phyloP scores from a whole-genome alignment of 2,329 filamentous ascomycete genomes.

The Xylaria sp. region DNA sequence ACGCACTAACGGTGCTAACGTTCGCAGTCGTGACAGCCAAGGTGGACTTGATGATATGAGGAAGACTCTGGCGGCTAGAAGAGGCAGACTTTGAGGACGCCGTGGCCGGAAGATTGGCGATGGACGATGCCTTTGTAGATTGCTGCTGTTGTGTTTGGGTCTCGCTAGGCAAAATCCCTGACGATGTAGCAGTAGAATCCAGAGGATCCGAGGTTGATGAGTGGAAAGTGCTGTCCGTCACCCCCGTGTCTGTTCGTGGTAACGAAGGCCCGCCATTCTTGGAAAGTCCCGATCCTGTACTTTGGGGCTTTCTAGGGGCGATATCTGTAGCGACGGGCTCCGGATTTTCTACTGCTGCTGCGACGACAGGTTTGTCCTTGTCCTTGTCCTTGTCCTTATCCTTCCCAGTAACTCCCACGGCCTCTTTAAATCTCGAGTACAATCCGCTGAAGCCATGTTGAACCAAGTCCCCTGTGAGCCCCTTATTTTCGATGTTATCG shows the following conservation, averaged over 20 bases:
- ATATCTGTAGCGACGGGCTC: conserved; percentile 52
- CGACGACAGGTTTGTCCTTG: conserved; percentile 37
- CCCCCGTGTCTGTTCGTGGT: conserved; percentile 49
- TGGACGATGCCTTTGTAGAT: conserved; percentile 56
- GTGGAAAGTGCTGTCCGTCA: conserved; percentile 43
- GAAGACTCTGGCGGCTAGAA: conserved; percentile 42
- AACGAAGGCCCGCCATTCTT: conserved; percentile 50
- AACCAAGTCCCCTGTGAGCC: conserved; percentile 72
- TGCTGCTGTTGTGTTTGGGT: conserved; percentile 48
- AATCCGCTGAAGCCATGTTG: conserved; percentile 88
- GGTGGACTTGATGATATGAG: conserved; percentile 45
- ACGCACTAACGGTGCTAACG: conserved; percentile 55
- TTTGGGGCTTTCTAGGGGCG: conserved; percentile 50
- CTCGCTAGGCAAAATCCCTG: conserved; percentile 46
- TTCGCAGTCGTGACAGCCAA: conserved; percentile 56
- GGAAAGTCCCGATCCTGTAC: conserved; percentile 48
- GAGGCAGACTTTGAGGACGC: conserved; percentile 50
- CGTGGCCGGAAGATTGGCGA: conserved; percentile 49
- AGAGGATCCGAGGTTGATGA: conserved; percentile 43
- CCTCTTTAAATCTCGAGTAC: conserved; percentile 84
- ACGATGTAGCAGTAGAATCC: conserved; percentile 45
- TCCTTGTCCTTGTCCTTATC: conserved; percentile 46
- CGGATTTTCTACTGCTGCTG: conserved; percentile 22
- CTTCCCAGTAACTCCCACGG: conserved; percentile 71
- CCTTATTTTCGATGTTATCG: conserved; percentile 68